phyloP scores from a whole-genome alignment of 2,329 filamentous ascomycete genomes.

The Pseudogymnoascus verrucosus region DNA sequence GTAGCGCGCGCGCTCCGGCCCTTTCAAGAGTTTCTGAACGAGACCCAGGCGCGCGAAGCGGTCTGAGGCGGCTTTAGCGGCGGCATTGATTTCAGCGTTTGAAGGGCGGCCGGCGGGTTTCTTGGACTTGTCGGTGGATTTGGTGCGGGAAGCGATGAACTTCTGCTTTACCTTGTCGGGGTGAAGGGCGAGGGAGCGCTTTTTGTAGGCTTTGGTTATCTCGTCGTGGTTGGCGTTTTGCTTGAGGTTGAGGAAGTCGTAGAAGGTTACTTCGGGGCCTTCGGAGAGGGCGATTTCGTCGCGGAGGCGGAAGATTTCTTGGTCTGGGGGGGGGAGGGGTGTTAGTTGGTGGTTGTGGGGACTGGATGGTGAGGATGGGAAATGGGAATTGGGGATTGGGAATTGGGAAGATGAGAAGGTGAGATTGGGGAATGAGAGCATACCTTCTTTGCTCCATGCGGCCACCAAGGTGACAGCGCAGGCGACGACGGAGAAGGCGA shows the following conservation, averaged over 20 bases:
- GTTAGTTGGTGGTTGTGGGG: conserved; percentile 15
- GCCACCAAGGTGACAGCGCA: conserved; percentile 24
- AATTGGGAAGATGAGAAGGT: conserved; percentile 10
- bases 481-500: conserved; percentile 24
- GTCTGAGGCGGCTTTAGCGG: conserved; percentile 72
- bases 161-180: conserved; percentile 92
- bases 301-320: conserved; percentile 92
- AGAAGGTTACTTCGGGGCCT: conserved; percentile 77
- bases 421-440: conserved; percentile 10
- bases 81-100: conserved; percentile 66
- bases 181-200: conserved; percentile 74
- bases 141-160: conserved; percentile 59
- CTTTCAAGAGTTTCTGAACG: conserved; percentile 78
- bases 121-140: conserved; percentile 42
- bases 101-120: conserved; percentile 45
- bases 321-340: conserved; percentile 50
- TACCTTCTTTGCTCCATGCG: conserved; percentile 33
- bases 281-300: conserved; percentile 75
- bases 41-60: conserved; percentile 78
- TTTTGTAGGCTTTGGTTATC: conserved; percentile 89
- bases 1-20: conserved; percentile 74
- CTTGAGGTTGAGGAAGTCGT: conserved; percentile 79
- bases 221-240: conserved; percentile 72
- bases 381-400: conserved; percentile 11
- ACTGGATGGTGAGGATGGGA: conserved; percentile 9